A percentile compares a stretch with the other conserved stretches of the same genome.
Evolutionary conservation across 2,329 filamentous ascomycete genomes (phyloP).

Genomic region (Hypoxylon sp.): DNA sequence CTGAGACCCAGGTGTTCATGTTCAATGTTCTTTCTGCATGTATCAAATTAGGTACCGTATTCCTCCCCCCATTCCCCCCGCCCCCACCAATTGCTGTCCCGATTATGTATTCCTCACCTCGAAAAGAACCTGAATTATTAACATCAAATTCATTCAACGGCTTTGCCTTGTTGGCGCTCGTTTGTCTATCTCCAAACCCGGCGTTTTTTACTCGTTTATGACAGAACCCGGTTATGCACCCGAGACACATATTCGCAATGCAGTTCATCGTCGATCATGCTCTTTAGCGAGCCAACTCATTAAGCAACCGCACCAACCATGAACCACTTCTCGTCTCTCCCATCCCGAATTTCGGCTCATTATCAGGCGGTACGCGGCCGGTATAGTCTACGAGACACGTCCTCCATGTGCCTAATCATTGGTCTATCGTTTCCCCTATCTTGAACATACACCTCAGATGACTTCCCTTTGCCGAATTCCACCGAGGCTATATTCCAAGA

Average conservation of each 20-base stretch:
- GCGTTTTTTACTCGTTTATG: slow-evolving; percentile 42
- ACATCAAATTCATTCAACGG: slow-evolving; percentile 5
- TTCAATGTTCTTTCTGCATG: no score
- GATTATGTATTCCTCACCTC: not conserved
- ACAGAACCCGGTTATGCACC: slow-evolving; percentile 36
- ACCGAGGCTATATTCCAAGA: slow-evolving; percentile 22
- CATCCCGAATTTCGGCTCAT: slow-evolving; percentile 40
- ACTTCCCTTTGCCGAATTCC: slow-evolving; percentile 28
- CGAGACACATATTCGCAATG: slow-evolving; percentile 22
- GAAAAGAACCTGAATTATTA: not conserved
- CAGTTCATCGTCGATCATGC: slow-evolving; percentile 44
- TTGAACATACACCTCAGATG: slow-evolving; percentile 23
- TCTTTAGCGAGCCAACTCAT: slow-evolving; percentile 35
- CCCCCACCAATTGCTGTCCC: slow-evolving; percentile 24
- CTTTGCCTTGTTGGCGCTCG: slow-evolving; percentile 29
- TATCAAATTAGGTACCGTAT: not conserved
- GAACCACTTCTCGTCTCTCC: slow-evolving; percentile 24
- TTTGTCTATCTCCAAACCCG: slow-evolving; percentile 36
- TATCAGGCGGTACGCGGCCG: slow-evolving; percentile 30
- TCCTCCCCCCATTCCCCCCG: slow-evolving; percentile 14
- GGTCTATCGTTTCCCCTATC: slow-evolving; percentile 28
- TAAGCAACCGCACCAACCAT: slow-evolving; percentile 26
- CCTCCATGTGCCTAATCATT: slow-evolving; percentile 31
- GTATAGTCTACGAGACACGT: slow-evolving; percentile 27
- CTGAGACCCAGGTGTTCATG: no score